These are phyloP conservation scores for Endothia cerciana DNA, from an alignment of 2,329 filamentous ascomycete genomes.

Conservation along the genomic window DNA sequence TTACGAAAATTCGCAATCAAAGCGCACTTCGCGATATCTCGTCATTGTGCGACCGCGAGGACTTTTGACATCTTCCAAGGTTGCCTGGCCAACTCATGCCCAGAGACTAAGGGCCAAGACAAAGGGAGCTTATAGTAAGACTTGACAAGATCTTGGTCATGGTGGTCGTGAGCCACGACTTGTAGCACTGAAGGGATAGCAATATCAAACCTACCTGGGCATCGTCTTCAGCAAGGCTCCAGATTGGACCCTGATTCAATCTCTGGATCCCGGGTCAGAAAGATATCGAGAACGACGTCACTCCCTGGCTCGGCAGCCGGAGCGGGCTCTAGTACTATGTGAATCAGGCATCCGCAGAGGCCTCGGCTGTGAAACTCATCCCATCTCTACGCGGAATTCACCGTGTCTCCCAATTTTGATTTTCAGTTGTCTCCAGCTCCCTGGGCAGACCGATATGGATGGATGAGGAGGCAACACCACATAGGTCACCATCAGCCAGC, in stretches of 20 bases:
- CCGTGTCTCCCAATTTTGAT: not conserved
- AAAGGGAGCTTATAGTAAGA: too few species aligned
- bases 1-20: conserved; percentile 5
- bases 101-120: too few species aligned
- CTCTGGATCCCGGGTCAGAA: not conserved
- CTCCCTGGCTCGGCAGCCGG: conserved; percentile 11
- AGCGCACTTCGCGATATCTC: conserved; percentile 4
- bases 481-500: not conserved
- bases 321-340: conserved; percentile 7
- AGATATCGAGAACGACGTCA: conserved; percentile 7
- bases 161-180: too few species aligned
- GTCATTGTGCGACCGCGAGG: not conserved
- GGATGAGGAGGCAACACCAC: not conserved
- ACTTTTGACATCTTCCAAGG: too few species aligned
- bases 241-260: not conserved
- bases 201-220: not conserved
- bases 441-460: not conserved
- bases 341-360: not conserved
- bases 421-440: not conserved
- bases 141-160: too few species aligned
- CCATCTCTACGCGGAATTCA: not conserved
- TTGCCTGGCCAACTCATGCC: too few species aligned
- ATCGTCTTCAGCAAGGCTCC: not conserved
- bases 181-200: not conserved
- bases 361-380: conserved; percentile 15